Percentiles rank a stretch among this genome's conserved stretches.
Conservation (phyloP, 495 filamentous ascomycete species). For the Thozetella sp. region DNA sequence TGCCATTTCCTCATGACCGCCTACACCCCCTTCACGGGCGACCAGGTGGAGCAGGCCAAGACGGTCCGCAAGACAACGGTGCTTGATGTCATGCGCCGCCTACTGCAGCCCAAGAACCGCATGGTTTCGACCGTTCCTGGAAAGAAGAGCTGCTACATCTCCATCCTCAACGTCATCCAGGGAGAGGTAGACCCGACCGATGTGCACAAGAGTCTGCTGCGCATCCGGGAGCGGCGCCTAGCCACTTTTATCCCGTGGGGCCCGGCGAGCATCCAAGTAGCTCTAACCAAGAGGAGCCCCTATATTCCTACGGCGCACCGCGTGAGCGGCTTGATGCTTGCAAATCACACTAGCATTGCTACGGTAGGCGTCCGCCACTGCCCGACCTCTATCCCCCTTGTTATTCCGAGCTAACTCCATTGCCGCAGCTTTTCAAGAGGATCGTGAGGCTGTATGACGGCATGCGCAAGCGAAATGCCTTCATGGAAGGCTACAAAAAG, state of each 20-base stretch:
- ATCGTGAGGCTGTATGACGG: constrained; percentile 89
- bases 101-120: constrained; percentile 96
- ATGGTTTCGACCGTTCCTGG: constrained; percentile 97
- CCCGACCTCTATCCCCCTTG: background rate
- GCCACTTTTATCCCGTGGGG: constrained; percentile 99
- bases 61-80: constrained; percentile 98
- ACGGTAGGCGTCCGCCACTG: constrained; percentile 55
- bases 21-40: constrained; percentile 95
- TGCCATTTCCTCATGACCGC: constrained; percentile 98
- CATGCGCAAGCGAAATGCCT: constrained; percentile 94
- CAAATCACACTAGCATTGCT: constrained; percentile 96
- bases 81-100: constrained; percentile 92
- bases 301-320: constrained; percentile 90
- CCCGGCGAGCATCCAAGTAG: constrained; percentile 97
- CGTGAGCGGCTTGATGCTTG: constrained; percentile 95
- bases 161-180: constrained; percentile 97
- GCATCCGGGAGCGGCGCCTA: constrained; percentile 90
- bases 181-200: constrained; percentile 97
- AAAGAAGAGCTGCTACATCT: constrained; percentile 98
- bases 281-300: constrained; percentile 92
- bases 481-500: constrained; percentile 93
- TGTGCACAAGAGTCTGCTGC: constrained; percentile 94
- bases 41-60: constrained; percentile 93
- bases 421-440: constrained; percentile 76
- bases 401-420: constrained; percentile 10